Percentiles rank a stretch among this genome's conserved stretches.
phyloP scores from a whole-genome alignment of 371 early-diverging fungal genomes.

The Mortierella sp. region DNA sequence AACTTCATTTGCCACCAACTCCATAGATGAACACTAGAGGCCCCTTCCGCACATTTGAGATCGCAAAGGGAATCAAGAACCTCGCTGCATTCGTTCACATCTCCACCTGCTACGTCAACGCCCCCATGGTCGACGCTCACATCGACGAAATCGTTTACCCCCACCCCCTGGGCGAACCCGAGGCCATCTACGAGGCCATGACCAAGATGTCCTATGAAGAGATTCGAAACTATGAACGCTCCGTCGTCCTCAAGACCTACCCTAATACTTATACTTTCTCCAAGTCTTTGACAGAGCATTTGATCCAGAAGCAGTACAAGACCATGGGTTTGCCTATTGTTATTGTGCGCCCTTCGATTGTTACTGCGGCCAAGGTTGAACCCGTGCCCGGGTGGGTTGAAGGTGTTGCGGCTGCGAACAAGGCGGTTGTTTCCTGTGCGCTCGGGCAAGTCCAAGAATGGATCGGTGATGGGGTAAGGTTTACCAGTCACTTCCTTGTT shows the following conservation, averaged over 20 bases:
- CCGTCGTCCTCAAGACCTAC: slow-evolving; percentile 58
- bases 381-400: slow-evolving; percentile 80
- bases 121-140: slow-evolving; percentile 62
- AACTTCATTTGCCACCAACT: neutral
- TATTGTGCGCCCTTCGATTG: slow-evolving; percentile 67
- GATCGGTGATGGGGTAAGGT: slow-evolving; percentile 42
- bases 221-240: slow-evolving; percentile 40
- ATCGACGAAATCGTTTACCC: slow-evolving; percentile 65
- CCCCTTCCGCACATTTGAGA: slow-evolving; percentile 63
- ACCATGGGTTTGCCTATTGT: slow-evolving; percentile 62
- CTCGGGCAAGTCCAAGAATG: slow-evolving; percentile 54
- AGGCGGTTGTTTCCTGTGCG: slow-evolving; percentile 49
- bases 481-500: too few relatives aligned
- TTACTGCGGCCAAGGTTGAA: slow-evolving; percentile 66
- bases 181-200: slow-evolving; percentile 64
- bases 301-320: slow-evolving; percentile 62
- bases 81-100: slow-evolving; percentile 65
- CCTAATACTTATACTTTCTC: slow-evolving; percentile 69
- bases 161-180: slow-evolving; percentile 64
- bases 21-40: slow-evolving; percentile 67
- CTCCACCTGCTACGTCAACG: slow-evolving; percentile 64
- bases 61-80: slow-evolving; percentile 65
- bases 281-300: slow-evolving; percentile 70
- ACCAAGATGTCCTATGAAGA: slow-evolving; percentile 60
- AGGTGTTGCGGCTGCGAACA: slow-evolving; percentile 70